phyloP scores from a whole-genome alignment of 805 yeast genomes.

The Lachancea lanzarotensis region DNA sequence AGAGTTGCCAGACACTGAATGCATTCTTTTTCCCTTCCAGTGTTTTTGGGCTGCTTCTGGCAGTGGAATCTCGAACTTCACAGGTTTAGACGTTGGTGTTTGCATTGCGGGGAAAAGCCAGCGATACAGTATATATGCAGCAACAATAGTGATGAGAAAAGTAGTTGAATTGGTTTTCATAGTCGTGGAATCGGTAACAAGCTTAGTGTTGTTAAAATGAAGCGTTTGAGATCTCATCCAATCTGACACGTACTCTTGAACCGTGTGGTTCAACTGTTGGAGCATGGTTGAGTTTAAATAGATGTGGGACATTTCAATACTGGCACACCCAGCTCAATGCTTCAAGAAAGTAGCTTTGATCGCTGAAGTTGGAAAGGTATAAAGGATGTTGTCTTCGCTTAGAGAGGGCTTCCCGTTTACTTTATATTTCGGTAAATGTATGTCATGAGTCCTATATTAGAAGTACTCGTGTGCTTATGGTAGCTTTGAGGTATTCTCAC shows the following conservation, averaged over 20 bases:
- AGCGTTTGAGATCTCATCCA: slow-evolving; percentile 17
- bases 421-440: too few species aligned
- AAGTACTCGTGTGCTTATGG: too few species aligned
- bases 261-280: slow-evolving; percentile 24
- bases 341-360: not conserved
- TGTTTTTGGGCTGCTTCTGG: slow-evolving; percentile 42
- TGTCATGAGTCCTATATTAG: too few species aligned
- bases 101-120: slow-evolving; percentile 12
- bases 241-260: slow-evolving; percentile 22
- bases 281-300: slow-evolving; percentile 24
- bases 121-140: slow-evolving; percentile 18
- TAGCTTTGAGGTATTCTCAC: not conserved
- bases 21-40: slow-evolving; percentile 83
- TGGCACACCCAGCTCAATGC: not conserved
- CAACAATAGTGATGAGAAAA: slow-evolving; percentile 14
- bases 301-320: slow-evolving; percentile 17
- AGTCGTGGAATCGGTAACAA: slow-evolving; percentile 13
- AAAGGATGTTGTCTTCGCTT: not conserved
- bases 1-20: slow-evolving; percentile 48
- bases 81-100: slow-evolving; percentile 12
- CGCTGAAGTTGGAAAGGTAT: too few species aligned
- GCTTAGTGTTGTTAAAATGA: slow-evolving; percentile 12
- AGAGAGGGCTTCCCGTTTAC: not conserved
- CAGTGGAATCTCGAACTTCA: slow-evolving; percentile 16
- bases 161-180: slow-evolving; percentile 8